Evolutionary conservation across 2,329 filamentous ascomycete genomes (phyloP).

Genomic region (Ceratocystis smalleyi): DNA sequence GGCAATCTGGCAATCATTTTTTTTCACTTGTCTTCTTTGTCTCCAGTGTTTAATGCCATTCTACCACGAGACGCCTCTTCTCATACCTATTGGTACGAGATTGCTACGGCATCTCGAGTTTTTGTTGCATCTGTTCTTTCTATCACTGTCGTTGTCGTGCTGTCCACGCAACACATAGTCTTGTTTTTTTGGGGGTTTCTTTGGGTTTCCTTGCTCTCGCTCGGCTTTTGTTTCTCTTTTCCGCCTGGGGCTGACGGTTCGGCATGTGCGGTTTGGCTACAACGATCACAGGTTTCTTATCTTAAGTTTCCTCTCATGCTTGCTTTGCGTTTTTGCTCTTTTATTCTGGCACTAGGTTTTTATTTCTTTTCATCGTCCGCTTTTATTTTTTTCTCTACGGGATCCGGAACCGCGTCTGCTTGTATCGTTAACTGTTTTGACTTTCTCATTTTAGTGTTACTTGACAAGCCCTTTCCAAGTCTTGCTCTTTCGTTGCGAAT

Average conservation of each 20-base stretch:
- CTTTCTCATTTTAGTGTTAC: slow-evolving; percentile 4
- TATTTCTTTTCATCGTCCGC: neutral
- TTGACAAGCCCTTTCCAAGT: neutral
- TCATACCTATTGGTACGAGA: neutral
- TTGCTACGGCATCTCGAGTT: neutral
- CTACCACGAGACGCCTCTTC: neutral
- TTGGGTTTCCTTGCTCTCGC: neutral
- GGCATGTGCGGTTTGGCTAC: neutral
- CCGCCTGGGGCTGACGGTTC: slow-evolving; percentile 2
- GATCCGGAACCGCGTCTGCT: slow-evolving; percentile 15
- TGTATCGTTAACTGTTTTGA: slow-evolving; percentile 8
- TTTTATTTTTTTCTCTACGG: slow-evolving; percentile 3
- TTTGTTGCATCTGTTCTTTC: slow-evolving; percentile 1
- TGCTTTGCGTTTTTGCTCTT: neutral
- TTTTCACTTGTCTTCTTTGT: neutral
- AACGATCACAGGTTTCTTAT: neutral
- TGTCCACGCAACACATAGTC: neutral
- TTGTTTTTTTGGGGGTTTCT: neutral
- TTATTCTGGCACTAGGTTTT: neutral
- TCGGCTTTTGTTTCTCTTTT: slow-evolving; percentile 2
- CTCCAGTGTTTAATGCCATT: neutral
- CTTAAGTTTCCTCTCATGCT: neutral
- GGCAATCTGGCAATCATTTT: neutral
- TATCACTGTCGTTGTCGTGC: neutral
- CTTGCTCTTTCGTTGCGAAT: neutral